Evolutionary conservation across 1,139 yeast genomes (phyloP), one percentile per base, ranked within the genome.

Genomic region (Scheffersomyces titani): DNA sequence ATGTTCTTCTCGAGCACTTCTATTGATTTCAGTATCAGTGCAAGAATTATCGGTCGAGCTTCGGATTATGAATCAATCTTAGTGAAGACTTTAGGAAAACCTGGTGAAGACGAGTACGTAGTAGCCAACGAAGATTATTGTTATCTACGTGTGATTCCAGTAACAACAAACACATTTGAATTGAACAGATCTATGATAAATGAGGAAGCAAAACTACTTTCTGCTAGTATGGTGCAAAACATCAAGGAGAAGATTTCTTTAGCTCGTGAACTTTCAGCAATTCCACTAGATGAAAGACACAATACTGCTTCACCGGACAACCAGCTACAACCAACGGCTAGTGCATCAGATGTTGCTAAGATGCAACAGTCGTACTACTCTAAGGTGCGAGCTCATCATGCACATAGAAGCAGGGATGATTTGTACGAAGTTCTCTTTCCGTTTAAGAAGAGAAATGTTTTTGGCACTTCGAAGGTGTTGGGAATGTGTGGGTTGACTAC

Each of bases 401-500:
- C 19, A 16, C 53, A 48, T 5, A 49, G 45, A 6, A 54, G 21
- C 50, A 48, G 57, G 6, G 58, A 59, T 30, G 59, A 58, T 36
- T 56, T 59, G 40, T 74, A 73, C 60, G 78, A 76, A 58, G 75
- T 74, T 1, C 71, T 74, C 54, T 59, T 67, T 52, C 75, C 77
- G 1, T 72, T 69, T 54, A 74, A 70, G 57, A 72, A 71, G 59
- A 76, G 74, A 57, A 63, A 72, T 1, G 63, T 75, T 16, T 63
- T 76, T 52, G 77, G 79, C 6, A 51, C 67, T 0, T 65, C 75
- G 11, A 76, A 74, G 57, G 66, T 70, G 4, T 64, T 72, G 52
- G 82, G 82, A 1, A 58, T 77, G 40, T 58, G 71, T 16, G 73
- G 76, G 5, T 66, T 76, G n/a, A 63, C 74, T 2, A 70, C 79